These are phyloP conservation scores for Alternaria longipes DNA, from an alignment of 2,329 filamentous ascomycete genomes.

Conservation along the genomic window DNA sequence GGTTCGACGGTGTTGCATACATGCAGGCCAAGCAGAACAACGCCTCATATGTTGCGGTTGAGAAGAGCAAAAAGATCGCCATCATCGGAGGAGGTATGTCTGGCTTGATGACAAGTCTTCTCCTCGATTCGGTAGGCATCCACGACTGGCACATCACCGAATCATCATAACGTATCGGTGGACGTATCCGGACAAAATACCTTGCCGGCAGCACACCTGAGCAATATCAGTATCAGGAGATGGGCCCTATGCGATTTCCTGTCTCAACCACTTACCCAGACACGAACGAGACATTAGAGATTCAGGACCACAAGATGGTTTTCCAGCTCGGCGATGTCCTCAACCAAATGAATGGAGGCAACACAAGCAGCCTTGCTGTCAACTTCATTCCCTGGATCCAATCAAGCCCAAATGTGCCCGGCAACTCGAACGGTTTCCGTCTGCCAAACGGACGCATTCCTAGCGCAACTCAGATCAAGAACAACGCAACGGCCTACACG, in stretches of 20 bases:
- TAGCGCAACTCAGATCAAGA: constrained; percentile 39
- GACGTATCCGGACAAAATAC: constrained; percentile 71
- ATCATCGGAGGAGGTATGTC: constrained; percentile 74
- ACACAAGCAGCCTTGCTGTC: constrained; percentile 59
- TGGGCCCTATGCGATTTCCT: constrained; percentile 73
- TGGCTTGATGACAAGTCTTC: constrained; percentile 66
- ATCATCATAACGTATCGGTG: constrained; percentile 67
- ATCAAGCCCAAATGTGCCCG: constrained; percentile 63
- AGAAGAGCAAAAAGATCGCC: constrained; percentile 67
- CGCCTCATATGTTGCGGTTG: constrained; percentile 61
- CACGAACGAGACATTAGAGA: constrained; percentile 66
- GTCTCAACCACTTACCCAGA: constrained; percentile 59
- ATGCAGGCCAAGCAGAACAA: constrained; percentile 64
- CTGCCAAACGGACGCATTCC: constrained; percentile 48
- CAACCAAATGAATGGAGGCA: constrained; percentile 65
- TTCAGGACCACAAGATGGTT: constrained; percentile 71
- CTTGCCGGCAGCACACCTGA: constrained; percentile 66
- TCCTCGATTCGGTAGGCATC: constrained; percentile 64
- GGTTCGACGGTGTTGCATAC: constrained; percentile 72
- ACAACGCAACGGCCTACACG: constrained; percentile 35
- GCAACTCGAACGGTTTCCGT: constrained; percentile 46
- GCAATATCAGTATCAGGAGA: constrained; percentile 73
- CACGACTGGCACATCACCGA: constrained; percentile 70
- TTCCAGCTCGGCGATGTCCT: constrained; percentile 70
- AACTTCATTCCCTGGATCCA: constrained; percentile 73